These are phyloP conservation scores for Amaranthus hypochondriacus DNA, from an alignment of 148 eudicot species.

Conservation along the genomic window DNA sequence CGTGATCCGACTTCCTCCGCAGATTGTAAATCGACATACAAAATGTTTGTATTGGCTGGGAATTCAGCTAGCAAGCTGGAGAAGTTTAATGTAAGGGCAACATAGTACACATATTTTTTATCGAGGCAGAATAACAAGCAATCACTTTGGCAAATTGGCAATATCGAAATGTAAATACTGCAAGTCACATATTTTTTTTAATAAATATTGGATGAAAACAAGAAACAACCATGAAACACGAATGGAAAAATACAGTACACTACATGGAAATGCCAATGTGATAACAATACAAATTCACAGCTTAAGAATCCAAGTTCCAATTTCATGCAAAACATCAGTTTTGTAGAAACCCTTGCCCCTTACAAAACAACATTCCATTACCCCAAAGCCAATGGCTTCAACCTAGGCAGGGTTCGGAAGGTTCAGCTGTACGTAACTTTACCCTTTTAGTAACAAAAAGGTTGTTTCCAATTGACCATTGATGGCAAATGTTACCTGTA, in stretches of 20 bases:
- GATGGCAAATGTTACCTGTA: too few species aligned
- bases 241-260: too few species aligned
- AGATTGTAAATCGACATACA: slow-evolving; percentile 82
- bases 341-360: neutral
- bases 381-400: too few species aligned
- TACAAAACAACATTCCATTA: too few species aligned
- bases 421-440: too few species aligned
- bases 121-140: neutral
- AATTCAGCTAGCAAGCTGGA: slow-evolving; percentile 76
- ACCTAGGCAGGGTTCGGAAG: too few species aligned
- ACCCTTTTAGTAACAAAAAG: too few species aligned
- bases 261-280: neutral
- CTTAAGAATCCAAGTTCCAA: neutral
- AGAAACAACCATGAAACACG: too few species aligned
- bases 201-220: too few species aligned
- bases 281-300: neutral
- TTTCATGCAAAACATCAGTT: neutral
- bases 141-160: neutral
- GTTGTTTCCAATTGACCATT: too few species aligned
- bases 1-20: slow-evolving; percentile 82
- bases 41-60: slow-evolving; percentile 96
- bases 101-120: neutral
- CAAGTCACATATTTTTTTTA: too few species aligned
- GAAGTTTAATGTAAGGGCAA: slow-evolving; percentile 17
- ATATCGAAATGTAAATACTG: neutral